phyloP scores from a whole-genome alignment of 257 asterid species.

The Apocynum venetum region DNA sequence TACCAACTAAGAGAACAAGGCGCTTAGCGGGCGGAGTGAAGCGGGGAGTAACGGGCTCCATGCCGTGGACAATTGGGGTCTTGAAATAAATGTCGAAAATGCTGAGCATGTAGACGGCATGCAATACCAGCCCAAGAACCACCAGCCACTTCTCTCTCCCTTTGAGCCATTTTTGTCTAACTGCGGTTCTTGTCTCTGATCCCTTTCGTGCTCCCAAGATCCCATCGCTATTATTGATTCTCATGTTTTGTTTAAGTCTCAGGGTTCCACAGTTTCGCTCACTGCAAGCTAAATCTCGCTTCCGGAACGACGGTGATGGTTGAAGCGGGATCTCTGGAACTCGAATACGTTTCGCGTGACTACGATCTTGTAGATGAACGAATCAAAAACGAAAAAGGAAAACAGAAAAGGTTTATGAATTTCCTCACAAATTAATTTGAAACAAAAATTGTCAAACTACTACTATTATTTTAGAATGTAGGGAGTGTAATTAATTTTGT shows the following conservation, averaged over 20 bases:
- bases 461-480: no score
- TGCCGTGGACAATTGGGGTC: slow-evolving; percentile 93
- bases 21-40: slow-evolving; percentile 83
- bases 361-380: not conserved
- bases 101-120: slow-evolving; percentile 97
- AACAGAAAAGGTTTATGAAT: no score
- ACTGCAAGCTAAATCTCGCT: not conserved
- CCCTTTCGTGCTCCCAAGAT: slow-evolving; percentile 48
- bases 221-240: slow-evolving; percentile 43
- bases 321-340: slow-evolving; percentile 2
- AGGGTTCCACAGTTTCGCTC: not conserved
- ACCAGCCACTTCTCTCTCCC: slow-evolving; percentile 83
- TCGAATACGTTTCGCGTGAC: not conserved
- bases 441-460: no score
- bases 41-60: slow-evolving; percentile 82
- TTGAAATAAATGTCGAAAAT: slow-evolving; percentile 95
- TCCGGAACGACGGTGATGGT: not conserved
- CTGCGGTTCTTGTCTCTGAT: slow-evolving; percentile 31
- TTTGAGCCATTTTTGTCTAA: slow-evolving; percentile 47
- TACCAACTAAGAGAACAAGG: slow-evolving; percentile 84
- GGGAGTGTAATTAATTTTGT: no score
- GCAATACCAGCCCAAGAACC: slow-evolving; percentile 77
- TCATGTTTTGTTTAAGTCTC: slow-evolving; percentile 27
- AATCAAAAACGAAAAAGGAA: not conserved
- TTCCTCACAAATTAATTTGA: no score